Base-by-base conservation (phyloP, 768 basidiomycete genomes). In the Collybiopsis confluens region DNA sequence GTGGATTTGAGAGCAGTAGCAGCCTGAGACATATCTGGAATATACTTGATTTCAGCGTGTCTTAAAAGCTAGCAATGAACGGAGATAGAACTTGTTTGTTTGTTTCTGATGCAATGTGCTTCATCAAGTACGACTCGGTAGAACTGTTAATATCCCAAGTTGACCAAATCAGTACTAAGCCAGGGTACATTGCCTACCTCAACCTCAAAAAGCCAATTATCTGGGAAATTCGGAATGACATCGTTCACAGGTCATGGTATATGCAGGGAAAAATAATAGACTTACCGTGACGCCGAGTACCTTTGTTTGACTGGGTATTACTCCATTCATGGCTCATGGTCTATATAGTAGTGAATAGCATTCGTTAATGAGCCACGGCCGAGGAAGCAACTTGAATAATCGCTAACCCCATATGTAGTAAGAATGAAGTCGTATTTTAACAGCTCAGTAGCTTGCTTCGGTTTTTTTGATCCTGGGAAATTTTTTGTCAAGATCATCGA, bases 251-350 rank as follows among this genome's bases (percentile, higher is more conserved):
- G n/a, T n/a, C n/a, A n/a, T n/a, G n/a, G n/a, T n/a, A n/a, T n/a
- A n/a, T n/a, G n/a, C n/a, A n/a, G n/a, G n/a, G n/a, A n/a, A n/a
- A n/a, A n/a, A n/a, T n/a, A n/a, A n/a, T n/a, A 33, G 13, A 59
- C 63, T 49, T 43, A 68, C 69, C 64, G n/a, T n/a, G n/a, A n/a
- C n/a, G n/a, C 41, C 65, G 64, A 42, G 72, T 65, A 58, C 70
- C 71, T 53, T 64, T 58, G 40, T 70, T 70, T 43, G 61, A 65
- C 23, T n/a, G n/a, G n/a, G n/a, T n/a, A n/a, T n/a, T n/a, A n/a
- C n/a, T 81, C 80, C 81, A 85, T 64, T 85, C 81, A 15, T 68
- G 55, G 7, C 80, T 72, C 67, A 84, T 75, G 0, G 82, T 84
- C 81, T 83, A 54, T 10, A 42, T 35, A 37, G 18, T 50, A 21